Base-by-base conservation (phyloP, 495 filamentous ascomycete genomes). In the Aspergillus saccharolyticus region DNA sequence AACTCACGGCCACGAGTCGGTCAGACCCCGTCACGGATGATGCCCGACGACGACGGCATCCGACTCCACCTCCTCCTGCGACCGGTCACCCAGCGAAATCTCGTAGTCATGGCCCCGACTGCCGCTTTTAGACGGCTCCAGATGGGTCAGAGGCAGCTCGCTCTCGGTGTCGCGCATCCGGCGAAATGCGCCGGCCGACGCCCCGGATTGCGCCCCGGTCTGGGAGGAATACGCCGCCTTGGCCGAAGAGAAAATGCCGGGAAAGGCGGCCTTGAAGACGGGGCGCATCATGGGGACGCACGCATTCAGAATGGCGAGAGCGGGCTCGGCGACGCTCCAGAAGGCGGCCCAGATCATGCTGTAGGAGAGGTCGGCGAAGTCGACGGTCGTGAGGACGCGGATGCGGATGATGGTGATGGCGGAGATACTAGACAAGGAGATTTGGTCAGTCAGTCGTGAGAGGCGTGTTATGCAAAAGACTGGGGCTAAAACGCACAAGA, bases 271-370 rank as follows among this genome's bases (percentile, higher is more conserved):
- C 42, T 63, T 61, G 4, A 59, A 45, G 9, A 68, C 53, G 0
- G 65, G 65, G 14, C 63, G 60, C 15, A 68, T 55, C 65, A 68
- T 68, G 30, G 65, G 65, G 12, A 64, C 58, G 30, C 63, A 68
- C 1, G 56, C 44, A 42, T 65, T 65, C 21, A 46, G 19, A 30
- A 62, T 63, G 24, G 63, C 65, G 22, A 68, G 57, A 3, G 59
- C 56, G 1, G 63, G 63, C 44, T 68, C 65, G 3, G 65, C 55
- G 3, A 65, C 60, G 49, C 63, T 65, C 58, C 63, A 63, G 43
- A 68, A 68, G 14, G 60, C 65, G 14, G 63, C 65, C 65, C 65
- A 68, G 47, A 54, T 65, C 65, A 68, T 68, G 0, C 60, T 61
- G 48, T 63, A 63, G 0, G 65, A 39, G 12, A 68, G 60, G 17